Base-by-base conservation (phyloP, 202 grass and related monocot genomes). In the Saccharum hybrid region DNA sequence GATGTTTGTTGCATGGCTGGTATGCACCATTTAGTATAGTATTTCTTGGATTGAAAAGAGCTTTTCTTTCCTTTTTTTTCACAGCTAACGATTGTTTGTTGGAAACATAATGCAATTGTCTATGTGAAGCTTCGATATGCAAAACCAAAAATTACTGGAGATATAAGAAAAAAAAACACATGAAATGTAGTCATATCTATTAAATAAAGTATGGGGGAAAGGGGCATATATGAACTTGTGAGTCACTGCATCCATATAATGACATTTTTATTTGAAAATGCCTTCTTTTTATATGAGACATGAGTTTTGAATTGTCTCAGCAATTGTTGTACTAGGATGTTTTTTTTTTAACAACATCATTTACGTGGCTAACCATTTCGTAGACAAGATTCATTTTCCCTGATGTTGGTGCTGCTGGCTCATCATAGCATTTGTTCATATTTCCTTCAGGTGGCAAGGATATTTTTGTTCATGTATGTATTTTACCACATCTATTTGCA, bases 1-100 rank as follows among this genome's bases (percentile, higher is more conserved):
- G 57, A 94, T 99, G 91, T 94, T 96, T 81, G 60, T 99, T 86
- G 76, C 80, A 45, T 96, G 96, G 96, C 83, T 99, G 88, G 93
- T 99, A 62, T 87, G 87, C 83, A 37, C 16, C 23, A 73, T 66
- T 52, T 57, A 21, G 54, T 26, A 23, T 75, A 52, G 14, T 43
- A 38, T 59, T 76, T 36, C 26, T 54, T 34, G 41, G 34, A 68
- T 51, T 76, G 15, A 75, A 68, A 19, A 9, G 56, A 34, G 8
- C n/a, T 22, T 57, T 49, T 68, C 57, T 59, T 70, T 70, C 34
- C 21, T 1, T 56, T 88, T 75, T 52, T 69, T 45, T 43, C 52
- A 56, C 19, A 21, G n/a, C 66, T 48, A 67, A 63, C 2, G 30
- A 34, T 83, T n/a, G 61, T 83, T 6, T 42, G 22, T 63, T 37